Base-by-base conservation (phyloP, 1,139 yeast genomes). In the Sugiyamaella grinbergsii region DNA sequence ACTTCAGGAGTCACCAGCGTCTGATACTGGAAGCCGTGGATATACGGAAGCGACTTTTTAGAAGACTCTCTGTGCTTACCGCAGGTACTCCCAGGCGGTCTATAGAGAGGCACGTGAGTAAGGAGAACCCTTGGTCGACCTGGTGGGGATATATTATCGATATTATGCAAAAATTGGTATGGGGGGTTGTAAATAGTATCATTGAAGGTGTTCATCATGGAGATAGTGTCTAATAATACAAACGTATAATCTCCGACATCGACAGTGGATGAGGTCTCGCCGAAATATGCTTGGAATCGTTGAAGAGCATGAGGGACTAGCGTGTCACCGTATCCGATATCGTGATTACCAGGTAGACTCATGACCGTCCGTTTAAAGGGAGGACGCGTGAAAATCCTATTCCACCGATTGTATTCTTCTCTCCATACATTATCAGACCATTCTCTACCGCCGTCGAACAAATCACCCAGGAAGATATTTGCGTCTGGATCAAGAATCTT, bases 371-470 rank as follows among this genome's bases (percentile, higher is more conserved):
- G 67, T 48, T 80, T 74, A 51, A 62, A 70, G 32, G 69, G 71
- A 42, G 69, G 80, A 69, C 60, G 71, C 56, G 71, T 79, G 65
- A 86, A 93, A 1, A 93, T 79, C 1, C 67, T 59, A 60, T 78
- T 77, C 66, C 87, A 93, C 50, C 98, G 71, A 23, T 67, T 63
- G 61, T 77, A 83, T 66, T 93, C 98, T n/a, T 74, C 70, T 31
- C 77, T 63, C 97, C 98, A 93, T 18, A 69, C 72, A 3, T 70
- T 73, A 58, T 82, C 81, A 5, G 75, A 75, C 95, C 96, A 90
- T 55, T 87, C 89, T 52, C 98, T 75, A 0, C 98, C 98, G 11
- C 98, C 98, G 67, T 93, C 98, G 63, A 91, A 88, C 53, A 91
- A 69, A 65, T 93, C 98, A 0, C 98, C 98, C 41, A 93, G 71